phyloP scores from a whole-genome alignment of 2,329 filamentous ascomycete species.

The Huntiella moniliformis region DNA sequence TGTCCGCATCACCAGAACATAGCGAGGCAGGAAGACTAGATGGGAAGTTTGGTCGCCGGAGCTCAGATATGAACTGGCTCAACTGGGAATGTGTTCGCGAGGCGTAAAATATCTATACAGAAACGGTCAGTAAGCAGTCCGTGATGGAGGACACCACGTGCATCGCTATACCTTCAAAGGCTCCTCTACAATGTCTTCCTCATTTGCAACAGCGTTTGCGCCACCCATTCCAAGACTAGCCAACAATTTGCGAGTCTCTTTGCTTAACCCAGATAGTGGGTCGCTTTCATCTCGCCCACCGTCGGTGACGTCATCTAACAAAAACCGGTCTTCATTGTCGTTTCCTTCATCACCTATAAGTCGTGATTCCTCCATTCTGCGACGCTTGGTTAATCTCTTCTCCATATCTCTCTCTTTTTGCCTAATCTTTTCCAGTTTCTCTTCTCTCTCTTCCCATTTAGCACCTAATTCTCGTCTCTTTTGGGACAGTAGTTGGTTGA shows the following conservation, averaged over 20 bases:
- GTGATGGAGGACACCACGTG: neutral
- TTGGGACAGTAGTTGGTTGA: conserved; percentile 54
- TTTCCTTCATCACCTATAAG: conserved; percentile 14
- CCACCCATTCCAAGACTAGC: conserved; percentile 38
- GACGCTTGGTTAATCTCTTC: conserved; percentile 27
- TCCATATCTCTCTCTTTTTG: conserved; percentile 42
- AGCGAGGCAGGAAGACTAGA: conserved; percentile 40
- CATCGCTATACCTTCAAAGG: conserved; percentile 41
- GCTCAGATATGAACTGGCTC: conserved; percentile 68
- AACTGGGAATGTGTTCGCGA: conserved; percentile 86
- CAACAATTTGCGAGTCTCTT: conserved; percentile 57
- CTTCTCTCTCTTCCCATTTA: conserved; percentile 54
- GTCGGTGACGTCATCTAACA: conserved; percentile 53
- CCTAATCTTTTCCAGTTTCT: conserved; percentile 45
- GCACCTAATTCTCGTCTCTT: conserved; percentile 47
- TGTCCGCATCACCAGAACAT: conserved; percentile 11
- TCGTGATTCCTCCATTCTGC: conserved; percentile 23
- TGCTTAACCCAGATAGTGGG: conserved; percentile 42
- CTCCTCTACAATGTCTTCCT: conserved; percentile 33
- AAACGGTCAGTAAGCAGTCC: conserved; percentile 17
- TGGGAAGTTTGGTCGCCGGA: conserved; percentile 61
- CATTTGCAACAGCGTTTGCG: conserved; percentile 19
- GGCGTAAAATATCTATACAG: conserved; percentile 58
- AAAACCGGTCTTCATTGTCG: conserved; percentile 49
- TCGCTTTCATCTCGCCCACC: conserved; percentile 18